Evolutionary conservation across 352 stramenopile species (phyloP).

Genomic region (Pythium phragmitis): DNA sequence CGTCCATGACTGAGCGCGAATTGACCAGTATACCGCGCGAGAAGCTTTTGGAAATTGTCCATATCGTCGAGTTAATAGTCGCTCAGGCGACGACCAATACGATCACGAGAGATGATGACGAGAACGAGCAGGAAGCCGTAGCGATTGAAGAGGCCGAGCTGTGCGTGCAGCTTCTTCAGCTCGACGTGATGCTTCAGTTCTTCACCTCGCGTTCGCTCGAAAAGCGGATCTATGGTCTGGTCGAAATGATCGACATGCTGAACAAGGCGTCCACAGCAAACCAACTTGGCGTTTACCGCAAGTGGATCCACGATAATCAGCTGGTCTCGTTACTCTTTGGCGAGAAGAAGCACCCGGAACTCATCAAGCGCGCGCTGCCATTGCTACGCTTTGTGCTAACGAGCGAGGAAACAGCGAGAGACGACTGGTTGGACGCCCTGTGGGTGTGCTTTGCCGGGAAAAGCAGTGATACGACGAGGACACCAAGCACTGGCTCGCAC

Average conservation of each 20-base stretch:
- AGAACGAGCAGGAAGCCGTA: background rate
- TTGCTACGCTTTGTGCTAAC: conserved; percentile 61
- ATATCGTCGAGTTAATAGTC: conserved; percentile 60
- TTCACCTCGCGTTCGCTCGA: conserved; percentile 60
- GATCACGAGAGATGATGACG: background rate
- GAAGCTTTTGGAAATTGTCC: conserved; percentile 49
- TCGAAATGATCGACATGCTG: conserved; percentile 54
- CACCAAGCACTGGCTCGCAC: conserved; percentile 23
- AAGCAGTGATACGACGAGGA: background rate
- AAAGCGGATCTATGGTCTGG: conserved; percentile 70
- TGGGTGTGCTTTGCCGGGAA: conserved; percentile 54
- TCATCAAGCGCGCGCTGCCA: conserved; percentile 59
- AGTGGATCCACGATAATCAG: conserved; percentile 50
- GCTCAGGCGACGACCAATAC: conserved; percentile 2
- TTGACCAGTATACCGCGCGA: conserved; percentile 48
- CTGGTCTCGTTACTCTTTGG: conserved; percentile 59
- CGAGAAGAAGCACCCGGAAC: conserved; percentile 62
- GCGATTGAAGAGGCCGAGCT: conserved; percentile 24
- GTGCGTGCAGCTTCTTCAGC: conserved; percentile 41
- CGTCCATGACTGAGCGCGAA: conserved; percentile 23
- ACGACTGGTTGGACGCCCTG: conserved; percentile 47
- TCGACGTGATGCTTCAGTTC: conserved; percentile 55
- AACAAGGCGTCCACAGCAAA: conserved; percentile 39
- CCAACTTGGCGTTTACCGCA: conserved; percentile 34
- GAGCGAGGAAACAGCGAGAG: background rate